phyloP scores from a whole-genome alignment of 2,329 filamentous ascomycete genomes.

The Xylariaceae sp. region DNA sequence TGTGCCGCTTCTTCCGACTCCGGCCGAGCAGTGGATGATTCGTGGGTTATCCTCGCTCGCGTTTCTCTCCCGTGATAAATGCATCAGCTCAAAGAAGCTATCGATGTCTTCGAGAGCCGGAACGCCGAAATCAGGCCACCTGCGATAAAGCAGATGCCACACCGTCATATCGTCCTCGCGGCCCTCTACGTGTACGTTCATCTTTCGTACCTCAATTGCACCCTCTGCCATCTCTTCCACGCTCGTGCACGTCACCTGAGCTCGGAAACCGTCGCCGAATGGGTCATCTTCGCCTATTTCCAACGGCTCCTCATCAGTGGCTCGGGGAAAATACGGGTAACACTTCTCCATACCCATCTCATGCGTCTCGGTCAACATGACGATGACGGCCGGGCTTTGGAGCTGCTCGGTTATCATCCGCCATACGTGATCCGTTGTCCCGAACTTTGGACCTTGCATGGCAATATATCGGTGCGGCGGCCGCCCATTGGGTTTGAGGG shows the following conservation, averaged over 20 bases:
- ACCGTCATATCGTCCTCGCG: constrained; percentile 51
- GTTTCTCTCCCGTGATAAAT: constrained; percentile 64
- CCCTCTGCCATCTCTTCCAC: constrained; percentile 58
- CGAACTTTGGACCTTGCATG: constrained; percentile 84
- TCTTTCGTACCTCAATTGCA: constrained; percentile 73
- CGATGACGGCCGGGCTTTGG: constrained; percentile 73
- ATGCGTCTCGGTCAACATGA: constrained; percentile 91
- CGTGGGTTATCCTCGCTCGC: constrained; percentile 67
- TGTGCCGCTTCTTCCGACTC: constrained; percentile 90
- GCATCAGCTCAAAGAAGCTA: constrained; percentile 71
- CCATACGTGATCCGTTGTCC: constrained; percentile 82
- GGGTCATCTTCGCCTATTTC: constrained; percentile 65
- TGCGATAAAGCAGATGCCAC: constrained; percentile 83
- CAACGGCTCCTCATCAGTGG: constrained; percentile 54
- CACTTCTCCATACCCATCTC: constrained; percentile 83
- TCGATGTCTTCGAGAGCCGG: constrained; percentile 69
- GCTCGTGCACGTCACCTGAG: constrained; percentile 68
- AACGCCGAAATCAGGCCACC: constrained; percentile 90
- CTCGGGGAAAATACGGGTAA: constrained; percentile 79
- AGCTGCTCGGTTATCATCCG: constrained; percentile 89
- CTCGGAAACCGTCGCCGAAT: constrained; percentile 69
- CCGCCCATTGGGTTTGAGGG: constrained; percentile 39
- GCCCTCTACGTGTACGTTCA: constrained; percentile 59
- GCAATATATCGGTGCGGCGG: constrained; percentile 74
- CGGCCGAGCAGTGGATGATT: constrained; percentile 86